Percentiles rank a stretch among this genome's conserved stretches.
Evolutionary conservation across 2,329 filamentous ascomycete genomes (phyloP).

Genomic region (Penicillium nordicum): DNA sequence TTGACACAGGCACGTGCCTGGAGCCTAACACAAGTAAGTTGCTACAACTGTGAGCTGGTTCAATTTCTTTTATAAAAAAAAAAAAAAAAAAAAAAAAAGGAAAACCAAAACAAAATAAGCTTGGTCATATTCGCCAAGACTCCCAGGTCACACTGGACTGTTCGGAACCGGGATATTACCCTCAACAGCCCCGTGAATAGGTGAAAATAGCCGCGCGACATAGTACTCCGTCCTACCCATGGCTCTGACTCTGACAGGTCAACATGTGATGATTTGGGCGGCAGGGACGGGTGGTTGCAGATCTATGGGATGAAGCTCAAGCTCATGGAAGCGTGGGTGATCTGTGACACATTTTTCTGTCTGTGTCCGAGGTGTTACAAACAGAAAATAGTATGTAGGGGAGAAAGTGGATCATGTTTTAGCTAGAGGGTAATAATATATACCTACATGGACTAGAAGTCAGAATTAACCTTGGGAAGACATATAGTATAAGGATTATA

Average conservation of each 20-base stretch:
- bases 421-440: neutral
- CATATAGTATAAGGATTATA: neutral
- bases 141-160: conserved; percentile 3
- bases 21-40: neutral
- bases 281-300: conserved; percentile 15
- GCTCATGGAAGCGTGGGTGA: conserved; percentile 10
- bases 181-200: neutral
- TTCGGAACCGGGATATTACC: neutral
- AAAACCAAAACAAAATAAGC: neutral
- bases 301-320: conserved; percentile 12
- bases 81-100: too few species aligned
- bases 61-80: too few species aligned
- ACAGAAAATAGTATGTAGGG: neutral
- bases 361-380: conserved; percentile 15
- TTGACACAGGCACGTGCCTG: neutral
- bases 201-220: conserved; percentile 8
- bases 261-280: conserved; percentile 15
- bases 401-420: conserved; percentile 8
- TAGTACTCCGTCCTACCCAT: neutral
- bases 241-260: neutral
- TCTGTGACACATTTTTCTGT: conserved; percentile 8
- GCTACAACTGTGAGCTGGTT: neutral
- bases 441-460: neutral
- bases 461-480: too few species aligned
- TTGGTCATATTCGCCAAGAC: conserved; percentile 3